These are phyloP conservation scores for Lentinula boryana DNA, from an alignment of 768 basidiomycete species.

Conservation along the genomic window DNA sequence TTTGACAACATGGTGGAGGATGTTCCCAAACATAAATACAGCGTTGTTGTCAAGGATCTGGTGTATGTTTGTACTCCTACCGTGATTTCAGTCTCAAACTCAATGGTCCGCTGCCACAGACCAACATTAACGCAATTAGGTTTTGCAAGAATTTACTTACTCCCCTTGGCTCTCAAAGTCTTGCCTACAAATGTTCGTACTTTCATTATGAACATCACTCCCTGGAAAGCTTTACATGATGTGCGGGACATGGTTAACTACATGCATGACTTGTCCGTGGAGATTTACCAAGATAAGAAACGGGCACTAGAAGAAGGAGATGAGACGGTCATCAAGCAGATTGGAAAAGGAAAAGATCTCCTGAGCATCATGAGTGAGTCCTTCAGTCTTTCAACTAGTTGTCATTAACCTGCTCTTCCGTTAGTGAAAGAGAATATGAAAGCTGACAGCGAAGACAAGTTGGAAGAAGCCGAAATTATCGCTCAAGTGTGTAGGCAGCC, in stretches of 20 bases:
- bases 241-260: slow-evolving; percentile 21
- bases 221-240: slow-evolving; percentile 16
- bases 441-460: slow-evolving; percentile 13
- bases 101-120: not conserved
- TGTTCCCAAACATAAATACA: slow-evolving; percentile 9
- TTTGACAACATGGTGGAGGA: slow-evolving; percentile 25
- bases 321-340: slow-evolving; percentile 17
- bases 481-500: slow-evolving; percentile 18
- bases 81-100: not conserved
- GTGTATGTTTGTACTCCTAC: not conserved
- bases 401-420: not conserved
- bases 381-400: not conserved
- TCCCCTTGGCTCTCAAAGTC: slow-evolving; percentile 18
- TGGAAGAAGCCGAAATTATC: slow-evolving; percentile 21
- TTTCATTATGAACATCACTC: slow-evolving; percentile 17
- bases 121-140: not conserved
- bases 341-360: slow-evolving; percentile 29
- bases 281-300: slow-evolving; percentile 24
- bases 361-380: slow-evolving; percentile 34
- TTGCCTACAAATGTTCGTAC: slow-evolving; percentile 19
- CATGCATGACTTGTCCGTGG: slow-evolving; percentile 19
- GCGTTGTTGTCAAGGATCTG: not conserved
- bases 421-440: slow-evolving; percentile 14
- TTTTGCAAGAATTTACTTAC: slow-evolving; percentile 10
- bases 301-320: slow-evolving; percentile 20